Base-by-base conservation (phyloP, 495 filamentous ascomycete species). In the Podospora comata region DNA sequence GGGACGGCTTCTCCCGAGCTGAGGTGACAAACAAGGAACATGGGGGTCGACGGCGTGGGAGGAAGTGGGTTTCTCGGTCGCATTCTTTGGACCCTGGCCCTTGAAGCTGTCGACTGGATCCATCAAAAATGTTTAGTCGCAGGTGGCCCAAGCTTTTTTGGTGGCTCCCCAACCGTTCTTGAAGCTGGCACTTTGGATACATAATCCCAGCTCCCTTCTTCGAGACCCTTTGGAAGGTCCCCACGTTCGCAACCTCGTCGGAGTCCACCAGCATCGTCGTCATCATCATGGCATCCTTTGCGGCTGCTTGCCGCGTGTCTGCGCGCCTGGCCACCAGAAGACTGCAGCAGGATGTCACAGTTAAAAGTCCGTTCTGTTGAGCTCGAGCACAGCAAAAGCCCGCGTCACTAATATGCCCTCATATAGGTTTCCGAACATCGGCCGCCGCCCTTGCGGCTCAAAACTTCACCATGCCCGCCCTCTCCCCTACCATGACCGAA, bases 401-500 rank as follows among this genome's bases (percentile, higher is more conserved):
- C 62, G 27, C 63, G 56, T 34, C 63, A 58, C 63, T 27, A 60
- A 64, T 23, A 20, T 64, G 18, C 19, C 56, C 30, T 60, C 58
- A 61, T 56, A 93, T 56, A 93, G 90, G 85, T 63, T 90, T 91
- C 77, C 81, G 83, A 68, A 85, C 86, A 19, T 87, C 85, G 34
- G 77, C 85, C n/a, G 75, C 81, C 9, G 76, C 75, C 32, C 79
- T 87, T 68, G 91, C 88, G 19, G 91, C 91, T 16, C 87, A 90
- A 62, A 92, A 91, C 71, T 90, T 93, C 76, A 91, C 87, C 34
- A 94, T 94, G 92, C 91, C 91, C 5, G 91, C 91, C n/a, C 81
- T 94, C 63, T 92, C 90, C 20, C 91, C 91, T 28, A 94, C 91
- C 15, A 94, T 94, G 91, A 94, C 91, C 56, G 91, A 94, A 76